Conservation (phyloP, 1,284 basidiomycete species). For the Cryptococcus sp. region DNA sequence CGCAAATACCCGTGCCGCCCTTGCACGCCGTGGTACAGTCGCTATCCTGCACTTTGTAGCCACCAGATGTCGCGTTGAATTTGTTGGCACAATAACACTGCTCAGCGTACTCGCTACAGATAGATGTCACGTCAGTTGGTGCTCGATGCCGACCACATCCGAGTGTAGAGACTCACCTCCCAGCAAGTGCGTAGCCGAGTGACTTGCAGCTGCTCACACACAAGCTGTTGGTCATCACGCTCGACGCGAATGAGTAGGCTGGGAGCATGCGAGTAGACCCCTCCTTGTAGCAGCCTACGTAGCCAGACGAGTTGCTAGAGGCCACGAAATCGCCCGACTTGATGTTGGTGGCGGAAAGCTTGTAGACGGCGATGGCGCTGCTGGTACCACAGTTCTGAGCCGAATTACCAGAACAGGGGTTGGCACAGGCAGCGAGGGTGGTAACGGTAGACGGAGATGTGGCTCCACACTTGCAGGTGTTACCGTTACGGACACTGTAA, state of each 20-base stretch:
- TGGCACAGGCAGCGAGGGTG: conserved; percentile 16
- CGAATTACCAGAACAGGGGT: conserved; percentile 17
- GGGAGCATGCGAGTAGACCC: conserved; percentile 15
- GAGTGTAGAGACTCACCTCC: conserved; percentile 2
- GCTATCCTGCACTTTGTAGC: conserved; percentile 8
- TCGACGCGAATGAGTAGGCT: conserved; percentile 5
- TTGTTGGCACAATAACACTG: conserved; percentile 23
- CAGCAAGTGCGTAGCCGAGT: conserved; percentile 21
- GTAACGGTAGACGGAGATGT: conserved; percentile 11
- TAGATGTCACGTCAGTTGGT: neutral
- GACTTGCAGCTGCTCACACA: conserved; percentile 21
- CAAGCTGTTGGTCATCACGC: conserved; percentile 11
- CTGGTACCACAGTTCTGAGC: conserved; percentile 17
- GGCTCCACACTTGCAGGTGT: conserved; percentile 28
- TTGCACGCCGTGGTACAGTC: conserved; percentile 23
- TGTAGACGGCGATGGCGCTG: conserved; percentile 13
- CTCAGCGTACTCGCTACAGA: conserved; percentile 16
- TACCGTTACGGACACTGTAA: conserved; percentile 15
- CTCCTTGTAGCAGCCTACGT: conserved; percentile 25
- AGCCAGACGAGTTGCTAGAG: conserved; percentile 18
- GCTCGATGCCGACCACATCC: neutral
- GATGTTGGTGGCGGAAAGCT: conserved; percentile 9
- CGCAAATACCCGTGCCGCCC: conserved; percentile 21
- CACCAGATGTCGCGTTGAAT: conserved; percentile 8
- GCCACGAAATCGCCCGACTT: conserved; percentile 12